Conservation (phyloP, 331 rosid species). For the Quercus phellos region DNA sequence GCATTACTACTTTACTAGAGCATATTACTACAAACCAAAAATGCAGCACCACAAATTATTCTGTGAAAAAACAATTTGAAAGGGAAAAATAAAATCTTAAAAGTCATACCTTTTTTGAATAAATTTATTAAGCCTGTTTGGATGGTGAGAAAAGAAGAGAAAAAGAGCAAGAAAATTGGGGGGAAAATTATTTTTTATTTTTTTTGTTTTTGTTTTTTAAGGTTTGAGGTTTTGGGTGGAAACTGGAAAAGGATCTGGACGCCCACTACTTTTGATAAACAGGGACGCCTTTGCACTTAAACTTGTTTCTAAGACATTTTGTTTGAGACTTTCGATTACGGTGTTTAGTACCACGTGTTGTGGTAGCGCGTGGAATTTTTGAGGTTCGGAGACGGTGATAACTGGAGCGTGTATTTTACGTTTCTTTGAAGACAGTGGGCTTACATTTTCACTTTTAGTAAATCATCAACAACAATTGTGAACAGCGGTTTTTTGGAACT, state of each 20-base stretch:
- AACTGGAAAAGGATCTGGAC: slow-evolving; percentile 34
- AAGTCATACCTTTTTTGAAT: slow-evolving; percentile 8
- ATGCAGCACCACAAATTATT: background rate
- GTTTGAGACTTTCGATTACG: background rate
- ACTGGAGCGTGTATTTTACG: background rate
- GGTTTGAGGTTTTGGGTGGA: slow-evolving; percentile 7
- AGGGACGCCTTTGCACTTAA: slow-evolving; percentile 18
- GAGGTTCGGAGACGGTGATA: background rate
- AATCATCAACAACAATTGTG: background rate
- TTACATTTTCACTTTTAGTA: background rate
- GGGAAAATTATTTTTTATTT: background rate
- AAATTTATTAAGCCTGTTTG: slow-evolving; percentile 7
- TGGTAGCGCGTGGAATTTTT: background rate
- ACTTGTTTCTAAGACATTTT: background rate
- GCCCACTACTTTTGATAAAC: slow-evolving; percentile 41
- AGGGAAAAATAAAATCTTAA: background rate
- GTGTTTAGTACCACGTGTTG: background rate
- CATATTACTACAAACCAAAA: slow-evolving; percentile 6
- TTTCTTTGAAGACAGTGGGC: background rate
- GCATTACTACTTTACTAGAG: background rate
- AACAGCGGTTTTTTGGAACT: slow-evolving; percentile 14
- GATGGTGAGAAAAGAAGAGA: slow-evolving; percentile 2
- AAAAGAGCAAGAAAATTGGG: slow-evolving; percentile 18
- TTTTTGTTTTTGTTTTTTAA: slow-evolving; percentile 8
- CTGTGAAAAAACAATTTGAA: background rate